A percentile compares a stretch with the other conserved stretches of the same genome.
These are phyloP conservation scores for Pelargonium hybrid DNA, from an alignment of 441 rosid species.

Conservation along the genomic window DNA sequence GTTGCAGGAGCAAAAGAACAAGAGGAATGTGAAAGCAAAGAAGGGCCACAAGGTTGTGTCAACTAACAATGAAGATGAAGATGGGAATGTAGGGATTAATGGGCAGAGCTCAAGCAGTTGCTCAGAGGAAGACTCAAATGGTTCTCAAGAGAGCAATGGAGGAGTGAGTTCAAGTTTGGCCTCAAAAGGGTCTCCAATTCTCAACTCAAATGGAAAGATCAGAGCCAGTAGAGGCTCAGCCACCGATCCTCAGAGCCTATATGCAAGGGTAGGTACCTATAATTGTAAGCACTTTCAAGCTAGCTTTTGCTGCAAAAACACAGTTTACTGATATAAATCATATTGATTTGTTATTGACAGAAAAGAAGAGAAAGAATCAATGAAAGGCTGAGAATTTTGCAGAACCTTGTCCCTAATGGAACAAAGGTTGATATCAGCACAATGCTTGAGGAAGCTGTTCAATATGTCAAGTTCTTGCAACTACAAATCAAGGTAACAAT, in stretches of 20 bases:
- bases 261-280: conserved; percentile 42
- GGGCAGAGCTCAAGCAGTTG: conserved; percentile 33
- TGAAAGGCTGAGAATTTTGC: conserved; percentile 51
- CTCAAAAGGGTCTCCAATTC: conserved; percentile 27
- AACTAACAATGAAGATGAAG: conserved; percentile 29
- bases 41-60: conserved; percentile 29
- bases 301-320: neutral
- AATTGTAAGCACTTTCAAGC: neutral
- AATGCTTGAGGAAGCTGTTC: conserved; percentile 76
- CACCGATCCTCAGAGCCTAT: conserved; percentile 67
- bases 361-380: conserved; percentile 73
- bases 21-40: conserved; percentile 34
- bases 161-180: conserved; percentile 25
- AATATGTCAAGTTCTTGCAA: conserved; percentile 61
- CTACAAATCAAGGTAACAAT: conserved; percentile 63
- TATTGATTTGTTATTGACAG: conserved; percentile 25
- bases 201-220: conserved; percentile 40
- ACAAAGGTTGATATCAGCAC: conserved; percentile 84
- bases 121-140: conserved; percentile 50
- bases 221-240: conserved; percentile 58
- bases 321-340: conserved; percentile 1
- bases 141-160: conserved; percentile 32
- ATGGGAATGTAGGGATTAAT: conserved; percentile 19
- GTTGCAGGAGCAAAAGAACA: conserved; percentile 33
- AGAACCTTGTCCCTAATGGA: conserved; percentile 66